Conservation (phyloP, 208 protist species). For the Phytomonas sp. region DNA sequence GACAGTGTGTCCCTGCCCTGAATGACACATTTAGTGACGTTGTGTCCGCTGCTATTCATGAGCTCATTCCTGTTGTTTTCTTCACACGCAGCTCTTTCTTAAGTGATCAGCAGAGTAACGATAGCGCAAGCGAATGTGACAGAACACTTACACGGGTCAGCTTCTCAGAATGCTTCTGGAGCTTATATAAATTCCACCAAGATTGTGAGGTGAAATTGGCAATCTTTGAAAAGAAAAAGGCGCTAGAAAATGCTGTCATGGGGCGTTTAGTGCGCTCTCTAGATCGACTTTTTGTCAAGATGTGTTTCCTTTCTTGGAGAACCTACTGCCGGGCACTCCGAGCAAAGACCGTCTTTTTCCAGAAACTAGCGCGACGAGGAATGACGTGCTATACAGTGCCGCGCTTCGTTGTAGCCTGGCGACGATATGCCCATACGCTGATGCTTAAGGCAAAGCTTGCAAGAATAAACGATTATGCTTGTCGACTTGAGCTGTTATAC, state of each 20-base stretch:
- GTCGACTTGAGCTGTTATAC: slow-evolving; percentile 65
- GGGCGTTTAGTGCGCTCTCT: slow-evolving; percentile 57
- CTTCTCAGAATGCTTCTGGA: slow-evolving; percentile 71
- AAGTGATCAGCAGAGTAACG: neutral
- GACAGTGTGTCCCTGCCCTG: slow-evolving; percentile 45
- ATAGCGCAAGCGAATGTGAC: neutral
- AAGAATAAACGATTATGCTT: slow-evolving; percentile 29
- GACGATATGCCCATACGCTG: slow-evolving; percentile 63
- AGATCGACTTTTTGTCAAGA: slow-evolving; percentile 70
- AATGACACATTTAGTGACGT: slow-evolving; percentile 38
- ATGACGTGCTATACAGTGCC: slow-evolving; percentile 36
- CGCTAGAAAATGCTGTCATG: slow-evolving; percentile 58
- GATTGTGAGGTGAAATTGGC: slow-evolving; percentile 25
- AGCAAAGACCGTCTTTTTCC: slow-evolving; percentile 52
- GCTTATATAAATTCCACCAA: slow-evolving; percentile 40
- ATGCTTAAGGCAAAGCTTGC: slow-evolving; percentile 53
- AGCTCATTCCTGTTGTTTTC: slow-evolving; percentile 63
- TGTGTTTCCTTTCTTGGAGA: slow-evolving; percentile 79
- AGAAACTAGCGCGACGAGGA: slow-evolving; percentile 36
- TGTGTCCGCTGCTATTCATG: slow-evolving; percentile 49
- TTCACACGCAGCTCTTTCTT: slow-evolving; percentile 42
- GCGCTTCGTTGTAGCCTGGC: slow-evolving; percentile 50
- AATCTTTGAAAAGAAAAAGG: slow-evolving; percentile 26
- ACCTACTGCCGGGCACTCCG: slow-evolving; percentile 45
- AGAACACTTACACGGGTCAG: slow-evolving; percentile 3